Base-by-base conservation (phyloP, 139 green algal genomes). In the Micractinium sp. region DNA sequence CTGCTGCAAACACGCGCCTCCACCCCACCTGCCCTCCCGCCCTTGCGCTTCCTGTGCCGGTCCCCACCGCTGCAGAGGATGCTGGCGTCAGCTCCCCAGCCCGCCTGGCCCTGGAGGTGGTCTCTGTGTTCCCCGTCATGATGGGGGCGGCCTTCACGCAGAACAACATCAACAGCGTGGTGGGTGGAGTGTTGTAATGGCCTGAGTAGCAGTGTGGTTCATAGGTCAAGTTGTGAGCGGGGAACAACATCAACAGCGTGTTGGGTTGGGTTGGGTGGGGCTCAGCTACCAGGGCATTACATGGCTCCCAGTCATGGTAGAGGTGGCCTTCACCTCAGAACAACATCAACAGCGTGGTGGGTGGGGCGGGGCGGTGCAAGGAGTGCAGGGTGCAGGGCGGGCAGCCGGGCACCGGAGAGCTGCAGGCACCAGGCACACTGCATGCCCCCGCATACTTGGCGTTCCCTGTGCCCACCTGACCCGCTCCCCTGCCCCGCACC, bases 121-220 rank as follows among this genome's bases (percentile, higher is more conserved):
- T 27, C 13, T 78, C 56, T 1, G 83, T 87, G 67, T 47, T 87
- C 0, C 67, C 83, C 7, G 41, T 87, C 33, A 80, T 87, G 38
- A 87, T 80, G 63, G 83, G 83, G 0, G 83, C 85, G 0, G 71
- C 85, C 39, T 82, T 88, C 85, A 82, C 71, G 7, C 85, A 88
- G 71, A 88, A 88, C 71, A 71, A 88, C 29, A 88, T 88, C n/a
- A 81, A 82, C 27, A 53, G 66, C 3, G 85, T 88, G 85, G 85
- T 88, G 85, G 19, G 84, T 76, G 22, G 1, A 1, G 80, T 13
- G 5, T 71, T 71, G 7, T 56, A 16, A 56, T 9, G 7, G 9
- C 47, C 5, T 56, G 47, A 9, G 47, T 56, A 9, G 7, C 5
- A 56, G 9, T 71, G 63, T 71, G 20, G 14, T 71, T 5, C 63